Evolutionary conservation across 2,329 filamentous ascomycete species (phyloP).

Genomic region (Clonostachys chloroleuca): DNA sequence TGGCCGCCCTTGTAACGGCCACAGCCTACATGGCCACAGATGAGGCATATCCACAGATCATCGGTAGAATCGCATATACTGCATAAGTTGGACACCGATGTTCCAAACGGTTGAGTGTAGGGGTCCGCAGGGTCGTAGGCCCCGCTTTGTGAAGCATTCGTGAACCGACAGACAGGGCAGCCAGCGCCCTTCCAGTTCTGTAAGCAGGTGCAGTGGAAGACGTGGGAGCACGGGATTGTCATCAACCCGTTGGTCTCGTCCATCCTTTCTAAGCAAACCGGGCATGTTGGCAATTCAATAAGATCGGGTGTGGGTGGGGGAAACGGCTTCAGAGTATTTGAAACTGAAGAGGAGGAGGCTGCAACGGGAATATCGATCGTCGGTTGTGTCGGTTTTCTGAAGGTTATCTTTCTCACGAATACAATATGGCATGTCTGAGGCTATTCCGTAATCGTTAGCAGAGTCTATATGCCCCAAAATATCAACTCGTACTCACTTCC

Average conservation of each 20-base stretch:
- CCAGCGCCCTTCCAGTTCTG: conserved; percentile 94
- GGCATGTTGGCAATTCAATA: conserved; percentile 89
- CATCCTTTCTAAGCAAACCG: conserved; percentile 96
- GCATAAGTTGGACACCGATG: conserved; percentile 65
- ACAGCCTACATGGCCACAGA: conserved; percentile 89
- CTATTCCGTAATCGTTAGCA: conserved; percentile 19
- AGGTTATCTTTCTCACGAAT: conserved; percentile 88
- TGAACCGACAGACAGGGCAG: conserved; percentile 92
- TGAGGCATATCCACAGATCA: conserved; percentile 93
- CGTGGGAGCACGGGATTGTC: conserved; percentile 94
- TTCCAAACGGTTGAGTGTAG: conserved; percentile 52
- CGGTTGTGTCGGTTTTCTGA: conserved; percentile 57
- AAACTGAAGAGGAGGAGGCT: conserved; percentile 41
- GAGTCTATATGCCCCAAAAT: no score
- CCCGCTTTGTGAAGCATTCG: conserved; percentile 39
- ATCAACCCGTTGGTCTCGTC: conserved; percentile 93
- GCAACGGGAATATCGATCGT: conserved; percentile 37
- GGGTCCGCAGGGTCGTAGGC: conserved; percentile 42
- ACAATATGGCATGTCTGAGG: conserved; percentile 93
- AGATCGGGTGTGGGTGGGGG: conserved; percentile 73
- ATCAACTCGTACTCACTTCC: conserved; percentile 51
- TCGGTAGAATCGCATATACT: conserved; percentile 73
- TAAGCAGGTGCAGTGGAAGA: conserved; percentile 94
- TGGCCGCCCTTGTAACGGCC: conserved; percentile 92
- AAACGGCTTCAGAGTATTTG: conserved; percentile 50